phyloP scores from a whole-genome alignment of 2,329 filamentous ascomycete genomes.

The Ophiognomonia clavigignenti-juglandacearum region DNA sequence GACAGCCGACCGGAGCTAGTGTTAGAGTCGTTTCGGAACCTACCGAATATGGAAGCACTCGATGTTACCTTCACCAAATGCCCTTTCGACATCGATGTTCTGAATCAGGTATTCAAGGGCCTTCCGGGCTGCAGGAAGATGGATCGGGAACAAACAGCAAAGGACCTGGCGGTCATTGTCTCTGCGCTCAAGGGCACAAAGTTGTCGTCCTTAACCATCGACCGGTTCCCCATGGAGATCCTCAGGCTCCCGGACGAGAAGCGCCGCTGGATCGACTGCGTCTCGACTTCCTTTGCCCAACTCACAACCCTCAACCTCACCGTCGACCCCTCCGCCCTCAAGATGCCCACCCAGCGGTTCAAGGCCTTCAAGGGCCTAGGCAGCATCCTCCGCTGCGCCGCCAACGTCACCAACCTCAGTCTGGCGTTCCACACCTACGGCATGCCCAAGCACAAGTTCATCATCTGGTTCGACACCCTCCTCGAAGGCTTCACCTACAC shows the following conservation, averaged over 20 bases:
- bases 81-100: conserved; percentile 32
- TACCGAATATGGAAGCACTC: conserved; percentile 35
- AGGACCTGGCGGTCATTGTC: conserved; percentile 35
- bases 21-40: conserved; percentile 32
- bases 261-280: conserved; percentile 36
- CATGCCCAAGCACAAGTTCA: conserved; percentile 34
- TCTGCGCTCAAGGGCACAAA: conserved; percentile 31
- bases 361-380: conserved; percentile 39
- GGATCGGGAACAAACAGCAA: conserved; percentile 32
- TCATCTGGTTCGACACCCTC: conserved; percentile 34
- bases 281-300: conserved; percentile 31
- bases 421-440: conserved; percentile 38
- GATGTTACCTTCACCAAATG: conserved; percentile 36
- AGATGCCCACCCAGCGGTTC: conserved; percentile 31
- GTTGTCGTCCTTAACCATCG: conserved; percentile 34
- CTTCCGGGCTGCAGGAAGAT: conserved; percentile 34
- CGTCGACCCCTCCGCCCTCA: conserved; percentile 33
- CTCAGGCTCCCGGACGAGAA: conserved; percentile 33
- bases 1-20: conserved; percentile 30
- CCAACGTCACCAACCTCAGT: conserved; percentile 31
- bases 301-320: conserved; percentile 35
- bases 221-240: conserved; percentile 39
- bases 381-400: conserved; percentile 34
- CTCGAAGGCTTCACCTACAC: conserved; percentile 32
- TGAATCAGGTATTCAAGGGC: conserved; percentile 31